Conservation (phyloP, 2,329 filamentous ascomycete genomes). For the Coniella lustricola region DNA sequence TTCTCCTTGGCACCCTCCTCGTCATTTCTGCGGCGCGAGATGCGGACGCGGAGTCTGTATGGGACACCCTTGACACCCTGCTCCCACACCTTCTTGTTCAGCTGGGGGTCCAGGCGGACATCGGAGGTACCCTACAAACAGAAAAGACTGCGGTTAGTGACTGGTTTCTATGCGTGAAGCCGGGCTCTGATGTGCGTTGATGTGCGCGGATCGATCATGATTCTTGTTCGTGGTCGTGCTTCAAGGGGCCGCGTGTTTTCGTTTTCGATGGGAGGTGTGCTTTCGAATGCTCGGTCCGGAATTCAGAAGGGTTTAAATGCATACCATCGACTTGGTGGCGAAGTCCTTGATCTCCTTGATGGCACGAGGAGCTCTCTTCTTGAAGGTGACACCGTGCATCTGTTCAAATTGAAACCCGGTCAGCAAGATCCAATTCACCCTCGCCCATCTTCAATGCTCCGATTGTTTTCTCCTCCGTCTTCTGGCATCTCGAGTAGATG, state of each 20-base stretch:
- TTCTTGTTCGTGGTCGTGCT: neutral
- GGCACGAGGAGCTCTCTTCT: constrained; percentile 96
- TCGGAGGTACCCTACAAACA: constrained; percentile 76
- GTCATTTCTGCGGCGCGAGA: constrained; percentile 99
- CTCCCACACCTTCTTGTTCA: constrained; percentile 99
- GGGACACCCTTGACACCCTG: constrained; percentile 97
- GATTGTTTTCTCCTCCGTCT: neutral
- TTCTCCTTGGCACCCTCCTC: constrained; percentile 99
- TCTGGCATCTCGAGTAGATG: neutral
- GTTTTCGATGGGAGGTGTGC: neutral
- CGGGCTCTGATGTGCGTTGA: too few species aligned
- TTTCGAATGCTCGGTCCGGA: neutral
- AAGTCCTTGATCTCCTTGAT: constrained; percentile 99
- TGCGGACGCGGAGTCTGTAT: constrained; percentile 94
- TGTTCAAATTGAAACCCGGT: constrained; percentile 35
- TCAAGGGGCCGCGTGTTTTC: neutral
- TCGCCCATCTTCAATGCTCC: constrained; percentile 25
- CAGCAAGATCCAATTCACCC: constrained; percentile 24
- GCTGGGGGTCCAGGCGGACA: constrained; percentile 94
- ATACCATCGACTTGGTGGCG: constrained; percentile 91
- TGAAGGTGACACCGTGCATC: constrained; percentile 97
- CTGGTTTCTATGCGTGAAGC: neutral
- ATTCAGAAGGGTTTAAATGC: constrained; percentile 28
- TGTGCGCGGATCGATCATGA: neutral
- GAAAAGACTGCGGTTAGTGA: neutral